Evolutionary conservation across 352 stramenopile species (phyloP), one percentile per base, ranked within the genome.

Genomic region (Globisporangium paddicum): DNA sequence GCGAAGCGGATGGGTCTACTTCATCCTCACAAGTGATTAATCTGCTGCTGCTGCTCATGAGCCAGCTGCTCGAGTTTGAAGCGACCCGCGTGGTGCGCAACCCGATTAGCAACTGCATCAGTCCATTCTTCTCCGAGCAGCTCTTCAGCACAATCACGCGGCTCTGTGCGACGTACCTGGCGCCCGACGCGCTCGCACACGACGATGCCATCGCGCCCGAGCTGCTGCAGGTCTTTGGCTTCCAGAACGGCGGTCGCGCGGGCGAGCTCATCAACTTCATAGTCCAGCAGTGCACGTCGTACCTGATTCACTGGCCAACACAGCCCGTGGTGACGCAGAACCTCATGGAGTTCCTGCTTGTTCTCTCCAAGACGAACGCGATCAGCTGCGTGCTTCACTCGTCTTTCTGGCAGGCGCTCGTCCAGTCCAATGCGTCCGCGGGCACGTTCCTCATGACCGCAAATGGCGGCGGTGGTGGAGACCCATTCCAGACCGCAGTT

Each of bases 251-350:
- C 28, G 79, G 78, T 2, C 72, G 71, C 41, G 82, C 71, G 0
- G 63, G 63, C 2, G 77, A 91, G 35, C 56, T 95, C 9, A 62
- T 93, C 16, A 79, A 78, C 46, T 90, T 95, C 40, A 64, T 93
- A 16, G 68, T 93, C 1, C 71, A 92, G 55, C 72, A 87, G 42
- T 69, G 68, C 37, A 86, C 77, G 6, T 51, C 84, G 23, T 95
- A 93, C 41, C 51, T 95, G 37, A 70, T 90, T 35, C 75, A 92
- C 62, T 95, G 86, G 86, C 76, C 85, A 0, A 92, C 84, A 1
- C 82, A 95, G 28, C 84, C 86, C 0, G 65, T 91, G 3, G 82
- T 95, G 46, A 92, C 93, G 73, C 68, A 93, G 62, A 82, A 95
- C 34, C 62, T 91, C 5, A 87, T 95, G 48, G 72, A 92, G 42